These are phyloP conservation scores for Fraxinus xanthoxyloides DNA, from an alignment of 305 asterid genomes.

Conservation along the genomic window DNA sequence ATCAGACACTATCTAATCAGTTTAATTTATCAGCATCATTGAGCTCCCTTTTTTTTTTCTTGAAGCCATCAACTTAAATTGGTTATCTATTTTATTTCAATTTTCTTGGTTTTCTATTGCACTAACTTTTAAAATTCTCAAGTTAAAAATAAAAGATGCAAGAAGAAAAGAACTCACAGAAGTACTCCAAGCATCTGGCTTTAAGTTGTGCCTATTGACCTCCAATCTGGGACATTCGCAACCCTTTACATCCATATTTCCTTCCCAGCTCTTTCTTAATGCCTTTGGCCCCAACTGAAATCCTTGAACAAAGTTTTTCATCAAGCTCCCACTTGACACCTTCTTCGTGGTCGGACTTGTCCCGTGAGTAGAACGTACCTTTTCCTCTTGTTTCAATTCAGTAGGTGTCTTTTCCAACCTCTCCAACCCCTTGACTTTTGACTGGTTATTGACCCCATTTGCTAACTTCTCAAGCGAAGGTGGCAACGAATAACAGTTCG, in stretches of 20 bases:
- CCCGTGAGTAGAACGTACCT: slow-evolving; percentile 48
- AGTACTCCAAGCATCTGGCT: slow-evolving; percentile 59
- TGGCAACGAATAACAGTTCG: slow-evolving; percentile 89
- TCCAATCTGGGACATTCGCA: slow-evolving; percentile 80
- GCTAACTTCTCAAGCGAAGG: slow-evolving; percentile 89
- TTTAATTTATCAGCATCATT: background rate
- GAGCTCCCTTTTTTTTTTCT: background rate
- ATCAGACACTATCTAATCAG: background rate
- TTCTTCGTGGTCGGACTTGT: slow-evolving; percentile 46
- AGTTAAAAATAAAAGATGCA: slow-evolving; percentile 7
- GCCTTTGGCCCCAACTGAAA: slow-evolving; percentile 86
- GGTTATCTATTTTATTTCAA: background rate
- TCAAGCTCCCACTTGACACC: slow-evolving; percentile 41
- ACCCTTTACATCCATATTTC: slow-evolving; percentile 67
- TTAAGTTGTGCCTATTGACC: slow-evolving; percentile 55
- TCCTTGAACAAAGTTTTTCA: slow-evolving; percentile 69
- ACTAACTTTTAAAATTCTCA: slow-evolving; percentile 5
- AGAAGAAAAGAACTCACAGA: slow-evolving; percentile 52
- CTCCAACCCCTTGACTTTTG: slow-evolving; percentile 66
- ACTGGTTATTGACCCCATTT: slow-evolving; percentile 73
- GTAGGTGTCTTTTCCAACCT: slow-evolving; percentile 59
- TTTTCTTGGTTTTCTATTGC: background rate
- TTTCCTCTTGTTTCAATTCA: slow-evolving; percentile 47
- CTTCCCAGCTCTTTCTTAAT: slow-evolving; percentile 98
- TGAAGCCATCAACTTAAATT: background rate